Evolutionary conservation across 1,139 yeast species (phyloP).

Genomic region (Protomyces gravidus): DNA sequence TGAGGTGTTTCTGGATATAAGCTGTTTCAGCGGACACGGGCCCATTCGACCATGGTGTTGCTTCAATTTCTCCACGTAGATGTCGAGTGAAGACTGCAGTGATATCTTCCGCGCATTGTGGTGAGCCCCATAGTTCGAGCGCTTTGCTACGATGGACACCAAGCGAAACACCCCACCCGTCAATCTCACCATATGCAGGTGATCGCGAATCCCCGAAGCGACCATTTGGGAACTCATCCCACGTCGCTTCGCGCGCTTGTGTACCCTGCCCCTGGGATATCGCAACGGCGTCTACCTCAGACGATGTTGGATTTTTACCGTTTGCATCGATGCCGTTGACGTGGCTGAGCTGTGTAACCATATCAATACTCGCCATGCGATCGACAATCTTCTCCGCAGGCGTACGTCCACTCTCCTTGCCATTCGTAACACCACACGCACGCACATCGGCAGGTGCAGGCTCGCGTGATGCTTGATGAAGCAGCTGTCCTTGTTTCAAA

Average conservation of each 20-base stretch:
- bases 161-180: slow-evolving; percentile 91
- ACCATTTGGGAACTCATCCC: slow-evolving; percentile 99
- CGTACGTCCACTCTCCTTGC: neutral
- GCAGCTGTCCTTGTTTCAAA: slow-evolving; percentile 51
- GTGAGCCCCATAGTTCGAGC: slow-evolving; percentile 74
- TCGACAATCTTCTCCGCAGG: neutral
- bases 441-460: slow-evolving; percentile 10
- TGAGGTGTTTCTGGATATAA: slow-evolving; percentile 82
- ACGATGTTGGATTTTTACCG: neutral
- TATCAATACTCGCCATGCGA: neutral
- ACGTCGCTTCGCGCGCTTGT: slow-evolving; percentile 84
- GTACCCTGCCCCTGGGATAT: slow-evolving; percentile 37
- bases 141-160: slow-evolving; percentile 71
- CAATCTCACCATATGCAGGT: slow-evolving; percentile 94
- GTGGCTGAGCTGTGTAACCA: neutral
- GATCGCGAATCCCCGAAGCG: slow-evolving; percentile 96
- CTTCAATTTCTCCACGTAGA: slow-evolving; percentile 67
- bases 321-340: neutral
- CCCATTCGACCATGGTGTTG: slow-evolving; percentile 83
- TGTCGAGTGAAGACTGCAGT: slow-evolving; percentile 66
- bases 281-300: slow-evolving; percentile 10
- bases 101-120: slow-evolving; percentile 60
- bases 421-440: neutral
- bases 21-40: slow-evolving; percentile 86
- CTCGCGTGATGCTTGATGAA: slow-evolving; percentile 21